phyloP scores from a whole-genome alignment of 768 basidiomycete genomes.

The Trametes punicea region DNA sequence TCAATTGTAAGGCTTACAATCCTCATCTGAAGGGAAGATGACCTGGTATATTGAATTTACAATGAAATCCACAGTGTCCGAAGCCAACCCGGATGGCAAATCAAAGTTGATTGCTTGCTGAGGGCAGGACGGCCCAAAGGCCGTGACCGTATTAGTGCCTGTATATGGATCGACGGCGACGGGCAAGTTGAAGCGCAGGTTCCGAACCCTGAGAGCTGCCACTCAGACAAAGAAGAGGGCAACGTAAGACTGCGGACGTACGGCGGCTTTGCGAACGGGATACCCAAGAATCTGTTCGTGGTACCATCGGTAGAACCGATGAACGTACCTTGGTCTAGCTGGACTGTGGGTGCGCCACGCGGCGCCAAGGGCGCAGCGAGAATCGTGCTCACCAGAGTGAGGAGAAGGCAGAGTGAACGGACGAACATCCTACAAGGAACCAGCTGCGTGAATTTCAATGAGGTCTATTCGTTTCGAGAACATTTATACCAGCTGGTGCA shows the following conservation, averaged over 20 bases:
- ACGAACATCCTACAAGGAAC: conserved; percentile 3
- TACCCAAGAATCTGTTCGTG: conserved; percentile 17
- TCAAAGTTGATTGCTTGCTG: conserved; percentile 33
- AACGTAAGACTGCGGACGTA: neutral
- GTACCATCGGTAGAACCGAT: conserved; percentile 10
- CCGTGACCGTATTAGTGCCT: conserved; percentile 34
- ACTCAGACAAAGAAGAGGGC: neutral
- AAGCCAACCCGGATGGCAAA: conserved; percentile 13
- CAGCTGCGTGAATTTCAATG: too few relatives aligned
- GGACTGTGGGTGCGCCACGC: conserved; percentile 8
- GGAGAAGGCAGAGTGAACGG: conserved; percentile 7
- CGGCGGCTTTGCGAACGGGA: conserved; percentile 20
- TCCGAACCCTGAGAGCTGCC: conserved; percentile 15
- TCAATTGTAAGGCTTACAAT: neutral
- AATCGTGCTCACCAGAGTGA: neutral
- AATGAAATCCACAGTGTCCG: conserved; percentile 22
- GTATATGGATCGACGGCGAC: conserved; percentile 28
- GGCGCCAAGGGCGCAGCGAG: conserved; percentile 8
- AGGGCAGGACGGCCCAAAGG: conserved; percentile 39
- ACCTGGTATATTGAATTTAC: conserved; percentile 11
- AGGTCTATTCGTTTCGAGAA: too few relatives aligned
- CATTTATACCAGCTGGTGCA: too few relatives aligned
- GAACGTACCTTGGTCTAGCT: conserved; percentile 19
- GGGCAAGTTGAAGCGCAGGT: conserved; percentile 25
- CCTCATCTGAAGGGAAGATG: conserved; percentile 13